Evolutionary conservation across 371 early-diverging fungal genomes (phyloP).

Genomic region (Circinella umbellata): DNA sequence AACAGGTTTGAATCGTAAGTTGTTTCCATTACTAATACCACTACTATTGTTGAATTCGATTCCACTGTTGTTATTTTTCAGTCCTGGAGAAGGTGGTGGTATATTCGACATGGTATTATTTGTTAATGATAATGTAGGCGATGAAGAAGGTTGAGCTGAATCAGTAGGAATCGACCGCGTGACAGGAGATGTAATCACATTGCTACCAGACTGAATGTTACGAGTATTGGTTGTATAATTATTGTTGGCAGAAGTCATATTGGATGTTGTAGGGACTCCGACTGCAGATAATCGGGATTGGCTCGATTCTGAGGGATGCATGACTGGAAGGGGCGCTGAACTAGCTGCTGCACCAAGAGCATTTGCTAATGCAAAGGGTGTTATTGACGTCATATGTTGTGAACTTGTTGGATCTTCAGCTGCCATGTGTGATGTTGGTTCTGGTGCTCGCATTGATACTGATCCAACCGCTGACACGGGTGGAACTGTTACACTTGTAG

Average conservation of each 20-base stretch:
- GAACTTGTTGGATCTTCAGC: background rate
- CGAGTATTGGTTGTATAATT: background rate
- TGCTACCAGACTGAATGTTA: background rate
- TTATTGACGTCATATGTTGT: background rate
- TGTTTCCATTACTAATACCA: background rate
- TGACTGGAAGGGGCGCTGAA: background rate
- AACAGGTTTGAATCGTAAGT: conserved; percentile 22
- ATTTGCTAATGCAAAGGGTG: conserved; percentile 4
- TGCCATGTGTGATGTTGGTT: background rate
- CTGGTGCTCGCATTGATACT: background rate
- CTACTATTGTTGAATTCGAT: background rate
- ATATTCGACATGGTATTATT: background rate
- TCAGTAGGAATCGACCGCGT: background rate
- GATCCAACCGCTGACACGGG: background rate
- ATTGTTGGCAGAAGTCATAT: background rate
- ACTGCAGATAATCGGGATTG: background rate
- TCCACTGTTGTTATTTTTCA: background rate
- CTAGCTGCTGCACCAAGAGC: background rate
- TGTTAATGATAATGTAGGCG: background rate
- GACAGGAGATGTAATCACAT: background rate
- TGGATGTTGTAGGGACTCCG: background rate
- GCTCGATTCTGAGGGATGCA: background rate
- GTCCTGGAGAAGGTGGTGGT: background rate
- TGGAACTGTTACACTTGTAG: background rate
- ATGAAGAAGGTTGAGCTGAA: background rate